These are phyloP conservation scores for Salvia miltiorrhiza DNA, from an alignment of 257 asterid genomes.

Conservation along the genomic window DNA sequence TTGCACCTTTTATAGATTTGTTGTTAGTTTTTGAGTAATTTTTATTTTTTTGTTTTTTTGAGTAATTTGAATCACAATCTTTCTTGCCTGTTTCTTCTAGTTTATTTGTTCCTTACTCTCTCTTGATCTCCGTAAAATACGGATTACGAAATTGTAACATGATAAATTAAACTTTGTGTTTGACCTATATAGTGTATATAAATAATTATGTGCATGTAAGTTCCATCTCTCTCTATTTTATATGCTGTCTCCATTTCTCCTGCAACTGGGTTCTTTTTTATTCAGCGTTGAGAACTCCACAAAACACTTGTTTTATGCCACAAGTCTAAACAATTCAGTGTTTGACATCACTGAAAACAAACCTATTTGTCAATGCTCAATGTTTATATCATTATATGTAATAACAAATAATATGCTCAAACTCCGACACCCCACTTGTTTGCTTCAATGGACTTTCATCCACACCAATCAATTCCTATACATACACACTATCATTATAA, in stretches of 20 bases:
- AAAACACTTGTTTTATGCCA: slow-evolving; percentile 27
- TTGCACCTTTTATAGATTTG: no score
- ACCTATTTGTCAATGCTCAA: slow-evolving; percentile 13
- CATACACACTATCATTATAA: neutral
- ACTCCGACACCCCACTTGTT: slow-evolving; percentile 19
- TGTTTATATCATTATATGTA: neutral
- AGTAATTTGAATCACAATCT: no score
- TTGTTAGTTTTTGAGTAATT: neutral
- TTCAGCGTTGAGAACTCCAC: slow-evolving; percentile 25
- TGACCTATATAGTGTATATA: neutral
- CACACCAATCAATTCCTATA: slow-evolving; percentile 15
- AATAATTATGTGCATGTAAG: neutral
- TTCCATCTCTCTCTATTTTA: neutral
- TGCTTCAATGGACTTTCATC: slow-evolving; percentile 10
- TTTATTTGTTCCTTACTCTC: no score
- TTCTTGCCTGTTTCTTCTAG: no score
- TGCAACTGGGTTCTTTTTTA: slow-evolving; percentile 47
- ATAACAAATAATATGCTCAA: neutral
- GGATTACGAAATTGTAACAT: neutral
- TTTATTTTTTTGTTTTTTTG: neutral
- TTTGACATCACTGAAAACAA: slow-evolving; percentile 23
- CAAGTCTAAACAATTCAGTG: slow-evolving; percentile 20
- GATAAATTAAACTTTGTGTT: neutral
- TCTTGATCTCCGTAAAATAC: neutral
- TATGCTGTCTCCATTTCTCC: slow-evolving; percentile 58